Base-by-base conservation (phyloP, 352 stramenopile genomes). In the Thalassiosira livingstoniorum region DNA sequence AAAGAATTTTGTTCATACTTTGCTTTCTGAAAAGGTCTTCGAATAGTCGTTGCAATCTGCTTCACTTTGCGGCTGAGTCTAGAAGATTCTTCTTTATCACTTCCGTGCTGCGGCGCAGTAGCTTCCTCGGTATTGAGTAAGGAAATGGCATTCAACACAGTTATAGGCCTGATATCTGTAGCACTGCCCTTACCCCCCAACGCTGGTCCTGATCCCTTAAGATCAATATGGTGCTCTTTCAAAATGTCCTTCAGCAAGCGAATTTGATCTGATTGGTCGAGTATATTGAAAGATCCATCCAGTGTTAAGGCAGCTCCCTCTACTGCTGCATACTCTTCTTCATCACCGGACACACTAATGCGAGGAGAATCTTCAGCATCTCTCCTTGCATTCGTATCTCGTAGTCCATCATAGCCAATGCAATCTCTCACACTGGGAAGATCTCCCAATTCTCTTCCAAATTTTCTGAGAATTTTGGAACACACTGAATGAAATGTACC, bases 401-500 rank as follows among this genome's bases (percentile, higher is more conserved):
- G 32, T 11, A 45, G 5, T 60, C 55, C 10, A 10, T 78, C 27
- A 3, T 60, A 32, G 25, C 63, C 77, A 37, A 78, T 2, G 31
- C 62, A 68, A 27, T 85, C 51, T 27, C 31, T 54, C 0, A 92
- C 80, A 37, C 73, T 95, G 32, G 82, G 85, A 31, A 88, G 53
- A 18, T 80, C 43, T 21, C 55, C 64, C 21, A 95, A 77, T 13
- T 87, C 71, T n/a, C 86, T 80, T 0, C 87, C 90, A 88, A 94
- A 91, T 60, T 78, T 87, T 27, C 92, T 67, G 47, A 96, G 70
- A 67, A 96, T 91, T 62, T 90, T 93, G 55, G 90, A 81, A 83
- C 92, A 96, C 15, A 95, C 86, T 23, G 89, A 94, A 78, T 96
- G 92, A 76, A 96, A 96, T n/a, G 92, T 96, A 11, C 92, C 92